phyloP scores from a whole-genome alignment of 225 moss, liverwort and hornwort species.

The Physcomitrellopsis africana region DNA sequence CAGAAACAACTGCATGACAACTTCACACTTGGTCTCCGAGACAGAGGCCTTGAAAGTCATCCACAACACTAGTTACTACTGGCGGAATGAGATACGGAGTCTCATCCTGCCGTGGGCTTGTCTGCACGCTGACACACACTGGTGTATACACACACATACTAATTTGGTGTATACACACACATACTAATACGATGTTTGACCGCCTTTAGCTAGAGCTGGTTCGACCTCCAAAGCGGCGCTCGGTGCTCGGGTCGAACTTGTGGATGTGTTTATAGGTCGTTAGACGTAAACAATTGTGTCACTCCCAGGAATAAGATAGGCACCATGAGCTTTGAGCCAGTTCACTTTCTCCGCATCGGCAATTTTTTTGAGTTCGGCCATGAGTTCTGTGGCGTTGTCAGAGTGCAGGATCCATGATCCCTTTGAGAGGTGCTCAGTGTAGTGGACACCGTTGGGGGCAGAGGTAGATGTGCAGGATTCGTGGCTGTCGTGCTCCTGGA shows the following conservation, averaged over 20 bases:
- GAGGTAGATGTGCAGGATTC: neutral
- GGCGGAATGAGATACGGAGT: no score
- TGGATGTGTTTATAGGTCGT: neutral
- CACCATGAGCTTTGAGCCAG: constrained; percentile 4
- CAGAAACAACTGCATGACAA: no score
- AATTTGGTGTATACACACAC: neutral
- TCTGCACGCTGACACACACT: neutral
- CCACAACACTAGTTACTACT: no score
- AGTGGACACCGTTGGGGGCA: neutral
- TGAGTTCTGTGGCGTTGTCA: neutral
- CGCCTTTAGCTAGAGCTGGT: no score
- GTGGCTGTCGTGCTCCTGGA: neutral
- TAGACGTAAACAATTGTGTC: neutral
- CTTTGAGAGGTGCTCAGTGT: neutral
- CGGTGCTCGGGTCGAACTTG: neutral
- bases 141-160: neutral
- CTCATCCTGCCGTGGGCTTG: no score
- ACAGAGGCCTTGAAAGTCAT: no score
- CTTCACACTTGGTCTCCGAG: no score
- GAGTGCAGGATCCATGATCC: constrained; percentile 1
- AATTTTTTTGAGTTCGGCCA: neutral
- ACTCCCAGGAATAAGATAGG: neutral
- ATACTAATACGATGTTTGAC: neutral
- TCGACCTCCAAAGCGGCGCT: neutral
- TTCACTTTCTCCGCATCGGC: constrained; percentile 5